Base-by-base conservation (phyloP, 495 filamentous ascomycete genomes). In the Xylaria longipes region DNA sequence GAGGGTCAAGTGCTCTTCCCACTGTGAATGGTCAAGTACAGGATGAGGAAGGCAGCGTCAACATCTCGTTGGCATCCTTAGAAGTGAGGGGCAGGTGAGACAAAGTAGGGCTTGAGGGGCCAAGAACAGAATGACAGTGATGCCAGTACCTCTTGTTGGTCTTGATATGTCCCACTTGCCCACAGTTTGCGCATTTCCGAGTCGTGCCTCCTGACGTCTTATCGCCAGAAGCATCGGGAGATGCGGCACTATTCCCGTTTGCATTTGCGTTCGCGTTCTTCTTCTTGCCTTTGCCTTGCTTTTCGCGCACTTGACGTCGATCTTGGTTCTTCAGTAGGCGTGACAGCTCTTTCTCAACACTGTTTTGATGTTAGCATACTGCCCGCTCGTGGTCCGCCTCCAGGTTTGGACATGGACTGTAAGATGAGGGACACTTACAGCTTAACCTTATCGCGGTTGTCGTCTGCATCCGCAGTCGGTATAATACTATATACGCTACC, bases 141-240 rank as follows among this genome's bases (percentile, higher is more conserved):
- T 74, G 74, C 69, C 76, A 84, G 79, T 85, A 95, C 92, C 95
- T 98, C 86, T 97, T 96, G 84, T 98, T 98, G n/a, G 95, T 98
- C 82, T 97, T 97, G 86, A 99, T 99, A 76, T 99, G 96, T 31
- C 96, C 96, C 27, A 95, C 91, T 76, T 94, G 91, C 41, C 95
- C 95, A 76, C 96, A 99, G 80, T 97, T 98, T 33, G 97, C 95
- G 77, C 96, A 99, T 80, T 98, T 98, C 72, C 97, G 88, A 35
- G 93, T 93, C 2, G 96, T 99, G 12, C 89, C 89, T 3, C 81
- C 83, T 64, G 81, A 76, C 37, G 79, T 70, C 75, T 83, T 84
- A 72, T 87, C 88, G 27, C 81, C 84, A 27, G 80, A 71, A 20
- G 72, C 84, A 62, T 84, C 84, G 17, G 85, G 86, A 57, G 83